A percentile compares a stretch with the other conserved stretches of the same genome.
Evolutionary conservation across 306 rosid species (phyloP).

Genomic region (Pyrus pyrifolia): DNA sequence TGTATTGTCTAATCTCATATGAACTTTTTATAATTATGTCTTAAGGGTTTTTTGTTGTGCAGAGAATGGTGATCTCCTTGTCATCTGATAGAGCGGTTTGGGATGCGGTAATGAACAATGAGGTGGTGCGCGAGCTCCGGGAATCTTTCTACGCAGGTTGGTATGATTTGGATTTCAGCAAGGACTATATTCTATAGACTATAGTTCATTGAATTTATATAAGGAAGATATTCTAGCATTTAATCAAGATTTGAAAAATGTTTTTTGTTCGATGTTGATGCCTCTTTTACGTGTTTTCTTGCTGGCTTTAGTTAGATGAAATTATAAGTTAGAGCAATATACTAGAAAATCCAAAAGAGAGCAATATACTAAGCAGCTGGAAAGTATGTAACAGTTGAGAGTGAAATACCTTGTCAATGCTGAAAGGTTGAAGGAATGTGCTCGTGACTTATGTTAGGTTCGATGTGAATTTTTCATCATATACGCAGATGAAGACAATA

Average conservation of each 20-base stretch:
- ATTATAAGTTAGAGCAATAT: background rate
- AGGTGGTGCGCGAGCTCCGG: constrained; percentile 55
- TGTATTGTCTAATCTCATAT: background rate
- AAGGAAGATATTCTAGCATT: background rate
- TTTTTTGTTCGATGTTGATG: background rate
- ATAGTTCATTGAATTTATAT: background rate
- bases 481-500: constrained; percentile 25
- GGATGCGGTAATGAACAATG: constrained; percentile 77
- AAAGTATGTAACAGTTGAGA: background rate
- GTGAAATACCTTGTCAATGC: background rate
- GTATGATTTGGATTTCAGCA: background rate
- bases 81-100: constrained; percentile 70
- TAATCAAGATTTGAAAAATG: background rate
- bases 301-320: background rate
- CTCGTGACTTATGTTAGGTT: background rate
- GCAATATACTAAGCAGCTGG: background rate
- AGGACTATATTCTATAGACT: no score
- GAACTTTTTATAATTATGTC: background rate
- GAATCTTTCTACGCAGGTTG: constrained; percentile 49
- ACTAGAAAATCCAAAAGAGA: background rate
- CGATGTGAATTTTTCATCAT: background rate
- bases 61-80: constrained; percentile 72
- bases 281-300: background rate
- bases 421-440: background rate
- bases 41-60: constrained; percentile 1